Base-by-base conservation (phyloP, 2,329 filamentous ascomycete species). In the Calonectria multiphialidica region DNA sequence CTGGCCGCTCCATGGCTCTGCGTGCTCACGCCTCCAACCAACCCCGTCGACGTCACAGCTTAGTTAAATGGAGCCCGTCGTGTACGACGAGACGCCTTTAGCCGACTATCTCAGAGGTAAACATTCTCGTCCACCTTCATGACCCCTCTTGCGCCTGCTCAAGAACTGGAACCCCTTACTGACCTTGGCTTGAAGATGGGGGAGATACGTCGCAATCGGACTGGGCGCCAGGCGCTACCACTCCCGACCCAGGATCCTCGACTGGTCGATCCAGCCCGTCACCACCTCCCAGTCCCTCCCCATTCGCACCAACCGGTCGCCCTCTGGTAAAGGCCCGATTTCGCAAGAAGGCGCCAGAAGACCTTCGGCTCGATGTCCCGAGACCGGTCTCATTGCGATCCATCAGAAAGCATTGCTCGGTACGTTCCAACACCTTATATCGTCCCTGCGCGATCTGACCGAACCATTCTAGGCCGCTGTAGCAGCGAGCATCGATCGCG, bases 21-120 rank as follows among this genome's bases (percentile, higher is more conserved):
- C 73, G 76, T 77, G 75, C 77, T 72, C 73, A 61, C 74, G 68
- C 40, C 73, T 75, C 77, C 77, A 68, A 75, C 77, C 77, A 67
- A 74, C 74, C 73, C 74, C 75, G 63, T 80, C 75, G 73, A 79
- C 78, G 73, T 76, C 75, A 80, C 78, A 77, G 65, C 78, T 64
- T 76, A 78, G 75, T 77, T 78, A 81, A 75, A 83, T 98, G 96
- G 96, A 98, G 90, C 92, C 94, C 81, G 89, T 98, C 80, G 91
- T 98, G 79, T 94, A 94, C 85, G 91, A 97, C 86, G 92, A 95
- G 86, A 94, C 94, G 82, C 96, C 96, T 79, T 89, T 98, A 85
- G 95, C 95, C 82, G 92, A 94, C 81, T 97, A 97, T 86, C 91
- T 98, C 79, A 93, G 96, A 91, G 95, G 96, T 97, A 85, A 80